These are phyloP conservation scores for Termitomyces sp. DNA, from an alignment of 768 basidiomycete species.

Conservation along the genomic window DNA sequence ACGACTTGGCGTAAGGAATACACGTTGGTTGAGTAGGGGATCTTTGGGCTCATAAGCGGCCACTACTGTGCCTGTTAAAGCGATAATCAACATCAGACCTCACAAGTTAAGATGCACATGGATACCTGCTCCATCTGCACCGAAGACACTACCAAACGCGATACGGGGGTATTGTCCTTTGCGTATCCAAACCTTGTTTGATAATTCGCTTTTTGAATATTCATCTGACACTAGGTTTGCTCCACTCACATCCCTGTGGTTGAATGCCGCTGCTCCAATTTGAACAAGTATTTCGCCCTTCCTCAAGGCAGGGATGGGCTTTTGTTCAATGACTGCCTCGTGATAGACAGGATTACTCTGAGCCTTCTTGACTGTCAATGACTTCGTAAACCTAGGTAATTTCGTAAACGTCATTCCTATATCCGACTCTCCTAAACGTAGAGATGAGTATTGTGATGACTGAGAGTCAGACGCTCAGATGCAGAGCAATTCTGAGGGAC, in stretches of 20 bases:
- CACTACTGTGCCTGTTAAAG: conserved; percentile 53
- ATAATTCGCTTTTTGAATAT: conserved; percentile 4
- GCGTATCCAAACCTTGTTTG: conserved; percentile 65
- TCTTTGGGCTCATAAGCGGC: conserved; percentile 51
- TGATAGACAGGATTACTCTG: conserved; percentile 42
- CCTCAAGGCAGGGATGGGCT: conserved; percentile 44
- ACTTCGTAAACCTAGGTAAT: conserved; percentile 40
- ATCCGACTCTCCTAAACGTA: background rate
- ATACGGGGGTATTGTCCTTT: conserved; percentile 65
- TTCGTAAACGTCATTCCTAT: conserved; percentile 4
- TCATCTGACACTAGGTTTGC: background rate
- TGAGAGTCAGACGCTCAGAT: too few species aligned
- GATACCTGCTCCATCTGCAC: conserved; percentile 72
- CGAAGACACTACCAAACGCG: conserved; percentile 52
- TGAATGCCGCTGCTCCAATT: conserved; percentile 68
- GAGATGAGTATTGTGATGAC: background rate
- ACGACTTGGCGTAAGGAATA: conserved; percentile 70
- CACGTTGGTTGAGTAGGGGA: conserved; percentile 53
- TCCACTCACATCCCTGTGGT: conserved; percentile 61
- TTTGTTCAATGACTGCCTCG: conserved; percentile 50
- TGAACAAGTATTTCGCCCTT: conserved; percentile 60
- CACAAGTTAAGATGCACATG: conserved; percentile 7
- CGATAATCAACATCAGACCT: background rate
- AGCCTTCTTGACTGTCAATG: conserved; percentile 42
- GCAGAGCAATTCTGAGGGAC: too few species aligned